phyloP scores from a whole-genome alignment of 148 eudicot species.

The Silene latifolia region DNA sequence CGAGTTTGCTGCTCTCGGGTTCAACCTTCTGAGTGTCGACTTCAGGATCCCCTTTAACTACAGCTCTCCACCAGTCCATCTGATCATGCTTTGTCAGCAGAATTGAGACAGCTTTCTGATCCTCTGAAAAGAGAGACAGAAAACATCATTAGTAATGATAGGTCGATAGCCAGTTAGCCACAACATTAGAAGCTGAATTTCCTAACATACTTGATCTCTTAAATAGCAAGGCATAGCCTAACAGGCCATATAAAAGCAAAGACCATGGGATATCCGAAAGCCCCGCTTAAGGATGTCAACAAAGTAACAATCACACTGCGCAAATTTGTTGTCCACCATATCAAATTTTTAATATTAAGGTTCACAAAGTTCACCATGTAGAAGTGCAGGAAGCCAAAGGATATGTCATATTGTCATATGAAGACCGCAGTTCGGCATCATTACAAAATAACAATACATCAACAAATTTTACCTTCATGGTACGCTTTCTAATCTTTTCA shows the following conservation, averaged over 20 bases:
- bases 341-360: no score
- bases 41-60: constrained; percentile 85
- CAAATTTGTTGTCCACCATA: background rate
- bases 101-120: constrained; percentile 64
- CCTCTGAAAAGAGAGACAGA: constrained; percentile 48
- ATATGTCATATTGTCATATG: background rate
- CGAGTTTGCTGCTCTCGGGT: constrained; percentile 78
- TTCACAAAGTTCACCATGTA: no score
- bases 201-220: background rate
- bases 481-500: background rate
- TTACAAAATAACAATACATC: background rate
- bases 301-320: background rate
- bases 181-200: background rate
- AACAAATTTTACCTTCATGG: background rate
- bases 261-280: background rate
- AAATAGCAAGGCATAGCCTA: background rate
- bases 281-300: background rate
- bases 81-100: constrained; percentile 78
- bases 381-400: no score
- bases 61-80: constrained; percentile 86
- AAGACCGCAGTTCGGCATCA: background rate
- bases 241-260: background rate
- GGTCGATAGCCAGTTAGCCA: background rate
- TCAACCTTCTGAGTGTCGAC: constrained; percentile 87
- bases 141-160: background rate